Conservation (phyloP, 1,284 basidiomycete species). For the Papiliotrema flavescens region DNA sequence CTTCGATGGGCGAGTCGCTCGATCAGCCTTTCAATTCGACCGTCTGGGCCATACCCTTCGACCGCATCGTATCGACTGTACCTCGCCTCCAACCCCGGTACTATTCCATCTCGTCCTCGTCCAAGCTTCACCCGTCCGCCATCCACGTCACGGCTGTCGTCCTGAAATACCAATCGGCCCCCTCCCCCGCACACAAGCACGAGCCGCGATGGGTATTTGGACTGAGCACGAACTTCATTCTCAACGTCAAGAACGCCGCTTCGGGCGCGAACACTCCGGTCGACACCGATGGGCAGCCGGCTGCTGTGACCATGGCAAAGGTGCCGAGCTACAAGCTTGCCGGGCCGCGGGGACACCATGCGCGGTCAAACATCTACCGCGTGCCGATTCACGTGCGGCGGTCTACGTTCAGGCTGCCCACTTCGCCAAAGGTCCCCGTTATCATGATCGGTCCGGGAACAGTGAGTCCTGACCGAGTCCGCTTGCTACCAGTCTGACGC, state of each 20-base stretch:
- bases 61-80: slow-evolving; percentile 88
- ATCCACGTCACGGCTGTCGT: slow-evolving; percentile 96
- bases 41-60: slow-evolving; percentile 87
- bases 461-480: not conserved
- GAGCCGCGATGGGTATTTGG: slow-evolving; percentile 65
- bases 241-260: slow-evolving; percentile 79
- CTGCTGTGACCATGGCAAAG: slow-evolving; percentile 39
- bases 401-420: slow-evolving; percentile 93
- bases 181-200: slow-evolving; percentile 54
- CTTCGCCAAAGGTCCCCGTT: slow-evolving; percentile 94
- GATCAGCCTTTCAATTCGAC: slow-evolving; percentile 64
- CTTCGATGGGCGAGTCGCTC: slow-evolving; percentile 73
- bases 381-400: slow-evolving; percentile 91
- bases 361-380: slow-evolving; percentile 63
- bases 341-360: slow-evolving; percentile 82
- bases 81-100: slow-evolving; percentile 92
- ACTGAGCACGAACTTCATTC: slow-evolving; percentile 84
- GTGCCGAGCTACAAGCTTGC: slow-evolving; percentile 77
- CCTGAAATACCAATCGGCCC: slow-evolving; percentile 75
- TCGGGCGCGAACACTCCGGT: slow-evolving; percentile 50
- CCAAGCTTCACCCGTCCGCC: slow-evolving; percentile 79
- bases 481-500: slow-evolving; percentile 4
- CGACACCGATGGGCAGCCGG: slow-evolving; percentile 40
- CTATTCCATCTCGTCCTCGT: slow-evolving; percentile 97
- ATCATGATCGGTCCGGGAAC: slow-evolving; percentile 79